Evolutionary conservation across 2,329 filamentous ascomycete genomes (phyloP), one percentile per base, ranked within the genome.

Genomic region (Grosmannia clavigera): DNA sequence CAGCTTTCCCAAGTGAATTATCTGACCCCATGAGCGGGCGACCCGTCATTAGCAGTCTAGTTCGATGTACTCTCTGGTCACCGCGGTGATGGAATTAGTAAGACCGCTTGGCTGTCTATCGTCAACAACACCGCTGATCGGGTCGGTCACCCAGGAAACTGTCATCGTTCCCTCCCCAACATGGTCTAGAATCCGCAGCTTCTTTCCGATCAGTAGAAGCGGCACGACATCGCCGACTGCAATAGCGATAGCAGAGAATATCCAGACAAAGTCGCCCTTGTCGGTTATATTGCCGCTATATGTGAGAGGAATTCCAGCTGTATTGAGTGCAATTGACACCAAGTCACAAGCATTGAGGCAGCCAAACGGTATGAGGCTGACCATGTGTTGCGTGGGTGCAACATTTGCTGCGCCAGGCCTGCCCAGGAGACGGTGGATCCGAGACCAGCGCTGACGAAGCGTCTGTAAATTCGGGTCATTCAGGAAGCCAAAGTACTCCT

Each of bases 261-360:
- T 61, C 65, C 62, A 65, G 22, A 66, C 59, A 2, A 64, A 57
- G 6, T 67, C 63, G 9, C 63, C 66, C 14, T 54, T 58, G 16
- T 22, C 22, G 31, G 31, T 25, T 0, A 63, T 48, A 0, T 60
- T 31, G 4, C 64, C 65, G 31, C 27, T n/a, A 35, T 61, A 68
- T 43, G 53, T 58, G 16, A 68, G 61, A 22, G 66, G 65, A 9
- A 67, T 62, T 0, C 58, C 60, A 1, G 62, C 60, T 9, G 66
- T 68, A 61, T 68, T 68, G 11, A 68, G 64, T 12, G 65, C 64
- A n/a, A 68, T 68, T 5, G 65, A 67, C 16, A 68, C 59, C 52
- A 67, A 48, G 57, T 68, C 66, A 3, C 61, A 56, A 19, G 61
- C 62, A 5, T 59, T 43, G 7, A 62, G 55, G 54, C 65, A 66